Percentiles rank a stretch among this genome's conserved stretches.
These are phyloP conservation scores for Lodderomyces theae DNA, from an alignment of 1,139 yeast genomes.

Conservation along the genomic window DNA sequence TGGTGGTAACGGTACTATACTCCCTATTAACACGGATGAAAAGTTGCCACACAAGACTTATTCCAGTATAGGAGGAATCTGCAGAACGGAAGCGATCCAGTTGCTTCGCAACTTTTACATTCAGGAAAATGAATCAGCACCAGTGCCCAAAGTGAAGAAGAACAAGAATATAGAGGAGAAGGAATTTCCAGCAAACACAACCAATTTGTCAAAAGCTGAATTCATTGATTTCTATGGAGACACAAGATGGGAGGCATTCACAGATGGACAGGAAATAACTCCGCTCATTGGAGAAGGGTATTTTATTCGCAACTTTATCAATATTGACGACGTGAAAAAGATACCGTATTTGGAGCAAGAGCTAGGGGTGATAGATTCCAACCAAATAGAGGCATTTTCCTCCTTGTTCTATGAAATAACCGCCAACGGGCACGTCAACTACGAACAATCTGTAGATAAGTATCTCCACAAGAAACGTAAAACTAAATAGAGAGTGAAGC, in stretches of 20 bases:
- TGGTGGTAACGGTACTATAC: slow-evolving; percentile 94
- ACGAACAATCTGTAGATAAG: slow-evolving; percentile 21
- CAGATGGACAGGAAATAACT: slow-evolving; percentile 26
- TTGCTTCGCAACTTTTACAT: slow-evolving; percentile 78
- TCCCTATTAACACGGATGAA: slow-evolving; percentile 55
- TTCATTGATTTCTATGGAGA: slow-evolving; percentile 29
- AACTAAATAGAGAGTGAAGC: slow-evolving; percentile 9
- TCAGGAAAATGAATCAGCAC: slow-evolving; percentile 82
- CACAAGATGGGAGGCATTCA: slow-evolving; percentile 18
- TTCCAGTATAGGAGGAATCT: slow-evolving; percentile 70
- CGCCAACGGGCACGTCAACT: slow-evolving; percentile 26
- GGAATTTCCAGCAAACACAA: slow-evolving; percentile 51
- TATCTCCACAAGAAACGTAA: slow-evolving; percentile 20
- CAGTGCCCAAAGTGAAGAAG: slow-evolving; percentile 73
- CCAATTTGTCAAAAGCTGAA: slow-evolving; percentile 19
- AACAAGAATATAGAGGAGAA: slow-evolving; percentile 68
- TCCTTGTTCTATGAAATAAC: slow-evolving; percentile 31
- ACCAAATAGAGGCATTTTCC: slow-evolving; percentile 25
- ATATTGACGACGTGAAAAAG: slow-evolving; percentile 15
- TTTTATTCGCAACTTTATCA: slow-evolving; percentile 21
- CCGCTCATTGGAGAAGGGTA: slow-evolving; percentile 30
- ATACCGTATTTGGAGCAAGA: slow-evolving; percentile 24
- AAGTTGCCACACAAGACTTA: slow-evolving; percentile 40
- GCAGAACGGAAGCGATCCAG: slow-evolving; percentile 78
- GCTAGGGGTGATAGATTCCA: slow-evolving; percentile 17